A percentile compares a stretch with the other conserved stretches of the same genome.
Conservation (phyloP, 2,329 filamentous ascomycete genomes). For the Juglanconis sp. region DNA sequence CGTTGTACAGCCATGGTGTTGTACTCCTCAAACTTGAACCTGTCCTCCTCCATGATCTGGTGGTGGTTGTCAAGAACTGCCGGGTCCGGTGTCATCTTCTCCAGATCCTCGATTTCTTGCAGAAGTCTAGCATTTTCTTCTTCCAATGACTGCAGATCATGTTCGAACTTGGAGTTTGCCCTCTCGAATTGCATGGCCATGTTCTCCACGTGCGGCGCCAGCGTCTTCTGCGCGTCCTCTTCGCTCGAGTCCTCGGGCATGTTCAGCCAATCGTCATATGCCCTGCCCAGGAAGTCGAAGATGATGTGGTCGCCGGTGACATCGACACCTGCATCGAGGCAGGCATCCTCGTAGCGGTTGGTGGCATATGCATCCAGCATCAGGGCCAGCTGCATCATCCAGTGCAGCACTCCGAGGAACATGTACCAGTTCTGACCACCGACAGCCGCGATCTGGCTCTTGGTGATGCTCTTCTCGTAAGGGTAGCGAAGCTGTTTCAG, state of each 20-base stretch:
- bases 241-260: conserved; percentile 87
- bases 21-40: conserved; percentile 92
- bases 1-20: conserved; percentile 80
- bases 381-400: conserved; percentile 97
- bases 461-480: conserved; percentile 92
- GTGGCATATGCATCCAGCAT: conserved; percentile 83
- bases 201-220: conserved; percentile 78
- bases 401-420: conserved; percentile 89
- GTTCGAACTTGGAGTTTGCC: conserved; percentile 78
- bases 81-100: conserved; percentile 81
- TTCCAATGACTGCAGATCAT: conserved; percentile 82
- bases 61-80: conserved; percentile 83
- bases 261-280: conserved; percentile 89
- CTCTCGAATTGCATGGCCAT: conserved; percentile 88
- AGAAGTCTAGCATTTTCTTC: conserved; percentile 77
- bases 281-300: conserved; percentile 84
- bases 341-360: conserved; percentile 85
- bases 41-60: conserved; percentile 92
- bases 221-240: conserved; percentile 73
- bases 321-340: conserved; percentile 82
- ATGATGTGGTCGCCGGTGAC: conserved; percentile 88
- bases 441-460: conserved; percentile 90
- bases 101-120: conserved; percentile 84
- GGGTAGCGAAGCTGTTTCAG: conserved; percentile 93
- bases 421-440: conserved; percentile 97